Percentiles rank a stretch among this genome's conserved stretches.
Evolutionary conservation across 2,329 filamentous ascomycete genomes (phyloP).

Genomic region (Teratosphaeria nubilosa): DNA sequence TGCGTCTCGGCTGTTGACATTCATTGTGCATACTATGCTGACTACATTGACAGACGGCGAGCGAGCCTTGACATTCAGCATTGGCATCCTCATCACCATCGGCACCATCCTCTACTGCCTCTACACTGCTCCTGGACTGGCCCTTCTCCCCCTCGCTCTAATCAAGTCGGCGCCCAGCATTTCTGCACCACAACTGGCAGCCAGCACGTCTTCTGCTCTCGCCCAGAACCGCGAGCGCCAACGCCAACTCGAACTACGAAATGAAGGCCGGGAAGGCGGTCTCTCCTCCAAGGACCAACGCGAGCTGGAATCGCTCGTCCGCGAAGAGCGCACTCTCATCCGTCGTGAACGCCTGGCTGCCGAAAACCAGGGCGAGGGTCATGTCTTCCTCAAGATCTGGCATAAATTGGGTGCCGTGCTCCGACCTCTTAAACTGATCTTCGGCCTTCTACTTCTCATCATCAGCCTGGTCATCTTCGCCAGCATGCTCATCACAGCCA

Average conservation of each 20-base stretch:
- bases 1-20: conserved; percentile 28
- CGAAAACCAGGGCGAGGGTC: conserved; percentile 70
- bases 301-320: conserved; percentile 74
- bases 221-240: conserved; percentile 86
- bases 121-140: conserved; percentile 82
- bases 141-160: conserved; percentile 76
- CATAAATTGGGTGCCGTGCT: conserved; percentile 72
- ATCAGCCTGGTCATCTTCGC: conserved; percentile 69
- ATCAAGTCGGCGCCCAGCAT: conserved; percentile 87
- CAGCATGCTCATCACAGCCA: conserved; percentile 88
- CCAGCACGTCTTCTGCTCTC: conserved; percentile 68
- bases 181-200: conserved; percentile 68
- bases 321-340: conserved; percentile 86
- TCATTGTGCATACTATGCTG: no score
- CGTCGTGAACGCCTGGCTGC: conserved; percentile 79
- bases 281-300: conserved; percentile 78
- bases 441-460: conserved; percentile 67
- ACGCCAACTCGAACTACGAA: conserved; percentile 79
- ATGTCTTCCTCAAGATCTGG: conserved; percentile 63
- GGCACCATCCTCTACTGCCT: conserved; percentile 78
- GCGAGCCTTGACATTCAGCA: conserved; percentile 78
- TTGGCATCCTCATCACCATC: conserved; percentile 79
- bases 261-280: conserved; percentile 61
- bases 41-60: conserved; percentile 57
- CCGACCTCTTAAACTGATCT: conserved; percentile 77